A percentile compares a stretch with the other conserved stretches of the same genome.
phyloP scores from a whole-genome alignment of 1,284 basidiomycete species.

The Ganoderma multipileum region DNA sequence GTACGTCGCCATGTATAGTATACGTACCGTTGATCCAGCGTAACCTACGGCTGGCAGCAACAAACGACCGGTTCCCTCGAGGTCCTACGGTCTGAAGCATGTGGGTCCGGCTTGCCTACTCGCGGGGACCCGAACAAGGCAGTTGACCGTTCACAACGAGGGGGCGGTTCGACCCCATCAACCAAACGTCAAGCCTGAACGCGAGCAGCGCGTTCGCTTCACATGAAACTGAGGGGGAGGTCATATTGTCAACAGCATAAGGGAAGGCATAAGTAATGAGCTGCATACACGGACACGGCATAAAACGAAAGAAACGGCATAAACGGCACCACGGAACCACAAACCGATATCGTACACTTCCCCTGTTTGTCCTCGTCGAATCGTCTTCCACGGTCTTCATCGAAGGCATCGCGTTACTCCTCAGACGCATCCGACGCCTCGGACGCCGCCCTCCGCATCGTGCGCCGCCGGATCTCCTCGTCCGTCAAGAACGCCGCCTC shows the following conservation, averaged over 20 bases:
- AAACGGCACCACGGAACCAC: neutral
- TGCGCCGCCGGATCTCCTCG: slow-evolving; percentile 2
- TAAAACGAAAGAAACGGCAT: neutral
- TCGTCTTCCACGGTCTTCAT: neutral
- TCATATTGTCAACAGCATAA: slow-evolving; percentile 1
- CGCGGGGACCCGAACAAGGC: no score
- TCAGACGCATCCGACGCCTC: neutral
- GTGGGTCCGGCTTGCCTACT: no score
- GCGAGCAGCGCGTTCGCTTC: neutral
- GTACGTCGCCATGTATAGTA: no score
- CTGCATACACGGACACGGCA: neutral
- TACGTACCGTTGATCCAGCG: no score
- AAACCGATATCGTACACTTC: neutral
- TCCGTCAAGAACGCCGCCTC: slow-evolving; percentile 14
- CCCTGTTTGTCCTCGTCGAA: neutral
- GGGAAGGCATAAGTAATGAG: neutral
- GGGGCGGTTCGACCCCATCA: no score
- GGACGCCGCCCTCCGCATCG: neutral
- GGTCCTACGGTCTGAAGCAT: no score
- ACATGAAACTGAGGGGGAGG: neutral
- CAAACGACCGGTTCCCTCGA: no score
- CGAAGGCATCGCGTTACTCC: neutral
- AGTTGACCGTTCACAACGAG: no score
- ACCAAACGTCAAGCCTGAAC: no score
- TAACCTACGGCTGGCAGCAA: no score